phyloP scores from a whole-genome alignment of 1,284 basidiomycete genomes.

The Papiliotrema laurentii region DNA sequence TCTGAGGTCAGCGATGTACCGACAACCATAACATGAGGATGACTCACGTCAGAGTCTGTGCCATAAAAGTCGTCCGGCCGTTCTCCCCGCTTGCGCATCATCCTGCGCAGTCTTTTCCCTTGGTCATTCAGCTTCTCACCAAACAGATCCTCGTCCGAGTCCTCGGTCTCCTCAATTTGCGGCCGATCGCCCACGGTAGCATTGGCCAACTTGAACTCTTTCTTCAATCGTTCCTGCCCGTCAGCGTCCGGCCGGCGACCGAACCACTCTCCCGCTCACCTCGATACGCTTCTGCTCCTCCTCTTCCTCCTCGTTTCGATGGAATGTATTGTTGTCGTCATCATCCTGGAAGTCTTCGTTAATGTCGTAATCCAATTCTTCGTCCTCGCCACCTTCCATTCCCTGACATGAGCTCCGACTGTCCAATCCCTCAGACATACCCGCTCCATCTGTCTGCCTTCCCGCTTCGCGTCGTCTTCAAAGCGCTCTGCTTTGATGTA shows the following conservation, averaged over 20 bases:
- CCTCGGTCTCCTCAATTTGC: conserved; percentile 33
- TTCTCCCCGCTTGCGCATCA: conserved; percentile 33
- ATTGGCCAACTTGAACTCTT: conserved; percentile 40
- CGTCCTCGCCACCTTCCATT: conserved; percentile 39
- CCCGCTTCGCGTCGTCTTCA: conserved; percentile 36
- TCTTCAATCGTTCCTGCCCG: conserved; percentile 32
- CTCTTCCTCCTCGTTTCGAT: conserved; percentile 38
- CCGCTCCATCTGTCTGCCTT: conserved; percentile 30
- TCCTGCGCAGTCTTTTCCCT: conserved; percentile 32
- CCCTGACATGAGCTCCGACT: conserved; percentile 18
- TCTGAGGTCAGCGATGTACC: not conserved
- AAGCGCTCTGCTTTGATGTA: conserved; percentile 28
- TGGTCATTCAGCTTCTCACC: conserved; percentile 30
- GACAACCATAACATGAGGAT: not conserved
- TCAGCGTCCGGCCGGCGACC: not conserved
- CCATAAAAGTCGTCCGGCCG: conserved; percentile 21
- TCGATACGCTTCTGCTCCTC: conserved; percentile 40
- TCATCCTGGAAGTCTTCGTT: conserved; percentile 46
- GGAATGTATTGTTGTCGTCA: conserved; percentile 44
- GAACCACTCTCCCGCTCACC: conserved; percentile 6
- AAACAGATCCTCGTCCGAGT: conserved; percentile 35
- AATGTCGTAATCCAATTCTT: conserved; percentile 43
- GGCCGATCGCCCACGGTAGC: conserved; percentile 40
- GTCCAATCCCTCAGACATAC: conserved; percentile 14
- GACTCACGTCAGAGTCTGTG: conserved; percentile 19